Evolutionary conservation across 768 basidiomycete genomes (phyloP).

Genomic region (Sporobolomyces roseus): DNA sequence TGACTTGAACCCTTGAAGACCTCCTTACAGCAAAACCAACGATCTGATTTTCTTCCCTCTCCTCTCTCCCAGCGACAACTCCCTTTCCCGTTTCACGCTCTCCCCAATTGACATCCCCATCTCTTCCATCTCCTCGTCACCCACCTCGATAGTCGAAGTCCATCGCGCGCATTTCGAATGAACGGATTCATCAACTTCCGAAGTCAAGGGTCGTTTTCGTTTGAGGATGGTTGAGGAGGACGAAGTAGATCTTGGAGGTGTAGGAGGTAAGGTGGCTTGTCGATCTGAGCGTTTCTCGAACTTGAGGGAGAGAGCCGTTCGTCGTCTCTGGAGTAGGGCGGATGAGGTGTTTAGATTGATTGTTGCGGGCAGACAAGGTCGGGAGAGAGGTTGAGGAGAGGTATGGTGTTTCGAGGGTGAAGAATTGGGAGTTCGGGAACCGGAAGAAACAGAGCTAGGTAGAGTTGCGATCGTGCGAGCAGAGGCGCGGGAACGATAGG

Average conservation of each 20-base stretch:
- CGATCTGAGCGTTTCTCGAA: neutral
- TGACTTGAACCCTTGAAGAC: no score
- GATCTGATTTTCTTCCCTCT: slow-evolving; percentile 1
- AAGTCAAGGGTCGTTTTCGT: no score
- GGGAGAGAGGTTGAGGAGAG: neutral
- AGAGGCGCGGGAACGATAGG: no score
- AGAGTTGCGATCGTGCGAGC: neutral
- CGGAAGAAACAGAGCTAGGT: neutral
- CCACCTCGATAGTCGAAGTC: no score
- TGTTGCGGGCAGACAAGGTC: neutral
- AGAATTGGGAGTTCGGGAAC: neutral
- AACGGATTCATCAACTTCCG: no score
- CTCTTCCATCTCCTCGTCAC: neutral
- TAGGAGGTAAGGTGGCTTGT: neutral
- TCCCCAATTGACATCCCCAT: neutral
- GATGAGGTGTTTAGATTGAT: slow-evolving; percentile 7
- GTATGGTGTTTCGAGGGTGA: neutral
- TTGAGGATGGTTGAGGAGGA: neutral
- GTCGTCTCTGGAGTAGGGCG: neutral
- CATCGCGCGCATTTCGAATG: no score
- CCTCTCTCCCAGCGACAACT: neutral
- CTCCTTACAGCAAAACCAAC: no score
- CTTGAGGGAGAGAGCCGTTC: neutral
- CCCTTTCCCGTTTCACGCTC: slow-evolving; percentile 8
- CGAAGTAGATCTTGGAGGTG: neutral